Evolutionary conservation across 179 eudicot genomes (phyloP), one percentile per base, ranked within the genome.

Genomic region (Camellia oleifera): DNA sequence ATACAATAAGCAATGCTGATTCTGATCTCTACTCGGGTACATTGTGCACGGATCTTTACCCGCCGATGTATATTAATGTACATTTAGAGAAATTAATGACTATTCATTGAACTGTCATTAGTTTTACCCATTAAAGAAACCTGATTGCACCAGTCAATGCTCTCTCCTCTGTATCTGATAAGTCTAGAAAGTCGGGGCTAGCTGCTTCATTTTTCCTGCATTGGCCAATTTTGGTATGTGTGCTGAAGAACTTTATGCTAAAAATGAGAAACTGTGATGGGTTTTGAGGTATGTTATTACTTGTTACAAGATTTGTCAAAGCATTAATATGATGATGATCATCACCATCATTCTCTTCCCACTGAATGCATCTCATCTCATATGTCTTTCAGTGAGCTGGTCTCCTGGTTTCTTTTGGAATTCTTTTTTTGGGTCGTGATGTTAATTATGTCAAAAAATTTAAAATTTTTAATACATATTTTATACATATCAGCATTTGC

Each of bases 71-170:
- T 26, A 26, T 23, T 23, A 23, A 23, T 23, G 26, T 26, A 26
- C 1, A 26, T 26, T 26, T 26, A 26, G 0, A 26, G 32, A 26
- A 26, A 26, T 26, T 26, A 26, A 26, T 26, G 32, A 26, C 32
- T 26, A 26, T 26, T 26, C 0, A 26, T 26, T 26, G 32, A 26
- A 26, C 32, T 26, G 32, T 26, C 32, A 26, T 26, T 26, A 26
- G 32, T 26, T 26, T 26, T 26, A 26, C 32, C 32, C 32, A 26
- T 0, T 26, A 63, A 48, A 62, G 62, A 52, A 71, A 17, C 46
- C 64, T 67, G 80, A 77, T 67, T 66, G 72, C 80, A 66, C 80
- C 48, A 66, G n/a, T 77, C 74, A 77, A 52, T 67, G 74, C 61
- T 26, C 79, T 13, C 78, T 76, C 68, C 48, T 68, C 50, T 40